phyloP scores from a whole-genome alignment of 108 stramenopile species.

The Cylindrotheca fusiformis region DNA sequence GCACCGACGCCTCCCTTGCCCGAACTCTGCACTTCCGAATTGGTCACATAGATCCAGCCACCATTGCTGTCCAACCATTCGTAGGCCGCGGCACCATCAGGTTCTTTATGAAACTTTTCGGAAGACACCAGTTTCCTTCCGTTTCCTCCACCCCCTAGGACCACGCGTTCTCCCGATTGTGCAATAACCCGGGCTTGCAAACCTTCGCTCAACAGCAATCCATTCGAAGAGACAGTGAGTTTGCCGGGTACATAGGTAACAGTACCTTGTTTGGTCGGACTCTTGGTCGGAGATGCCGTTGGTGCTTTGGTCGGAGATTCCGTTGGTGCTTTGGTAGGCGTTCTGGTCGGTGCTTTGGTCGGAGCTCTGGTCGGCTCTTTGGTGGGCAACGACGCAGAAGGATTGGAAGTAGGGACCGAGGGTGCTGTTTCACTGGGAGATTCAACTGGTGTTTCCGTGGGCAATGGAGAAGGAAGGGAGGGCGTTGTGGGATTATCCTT shows the following conservation, averaged over 20 bases:
- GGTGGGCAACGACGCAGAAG: not conserved
- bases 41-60: constrained; percentile 61
- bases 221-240: constrained; percentile 20
- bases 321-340: constrained; percentile 8
- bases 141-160: constrained; percentile 14
- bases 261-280: not conserved
- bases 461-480: no score
- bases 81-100: constrained; percentile 46
- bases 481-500: no score
- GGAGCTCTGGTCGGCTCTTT: not conserved
- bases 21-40: constrained; percentile 39
- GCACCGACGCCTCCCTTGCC: constrained; percentile 48
- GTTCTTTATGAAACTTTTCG: constrained; percentile 31
- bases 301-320: not conserved
- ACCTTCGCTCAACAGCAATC: constrained; percentile 28
- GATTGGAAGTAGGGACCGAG: no score
- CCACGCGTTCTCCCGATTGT: constrained; percentile 15
- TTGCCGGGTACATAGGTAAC: constrained; percentile 43
- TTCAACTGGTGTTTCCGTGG: not conserved
- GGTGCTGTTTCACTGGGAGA: not conserved
- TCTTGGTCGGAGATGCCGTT: not conserved
- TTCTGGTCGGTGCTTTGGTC: constrained; percentile 1
- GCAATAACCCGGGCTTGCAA: constrained; percentile 31
- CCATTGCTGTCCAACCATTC: constrained; percentile 26
- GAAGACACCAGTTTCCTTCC: constrained; percentile 8